A percentile compares a stretch with the other conserved stretches of the same genome.
These are phyloP conservation scores for Citeromyces hawaiiensis DNA, from an alignment of 1,139 yeast genomes.

Conservation along the genomic window DNA sequence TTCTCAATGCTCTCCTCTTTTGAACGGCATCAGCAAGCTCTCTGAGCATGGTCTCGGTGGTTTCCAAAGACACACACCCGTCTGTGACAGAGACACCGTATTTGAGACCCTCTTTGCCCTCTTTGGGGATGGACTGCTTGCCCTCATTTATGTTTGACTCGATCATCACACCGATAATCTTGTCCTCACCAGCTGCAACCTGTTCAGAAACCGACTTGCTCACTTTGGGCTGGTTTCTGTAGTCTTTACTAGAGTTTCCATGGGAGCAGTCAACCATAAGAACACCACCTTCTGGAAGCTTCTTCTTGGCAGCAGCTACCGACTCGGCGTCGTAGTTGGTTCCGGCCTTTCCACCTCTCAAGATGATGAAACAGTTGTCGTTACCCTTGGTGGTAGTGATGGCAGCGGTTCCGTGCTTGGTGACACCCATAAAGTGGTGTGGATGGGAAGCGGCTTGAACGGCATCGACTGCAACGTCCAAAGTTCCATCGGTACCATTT, in stretches of 20 bases:
- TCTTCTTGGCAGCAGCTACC: constrained; percentile 62
- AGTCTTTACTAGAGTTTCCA: constrained; percentile 91
- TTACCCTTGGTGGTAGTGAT: constrained; percentile 94
- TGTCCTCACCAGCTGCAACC: constrained; percentile 64
- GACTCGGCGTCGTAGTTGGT: constrained; percentile 82
- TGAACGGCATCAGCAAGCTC: constrained; percentile 74
- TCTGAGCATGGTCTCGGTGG: constrained; percentile 69
- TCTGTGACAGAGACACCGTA: constrained; percentile 97
- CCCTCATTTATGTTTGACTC: constrained; percentile 92
- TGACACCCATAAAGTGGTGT: constrained; percentile 94
- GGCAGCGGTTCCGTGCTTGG: constrained; percentile 93
- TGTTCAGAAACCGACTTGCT: constrained; percentile 70
- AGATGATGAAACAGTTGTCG: constrained; percentile 74
- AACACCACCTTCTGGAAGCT: constrained; percentile 32
- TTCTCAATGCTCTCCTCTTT: constrained; percentile 43
- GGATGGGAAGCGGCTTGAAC: constrained; percentile 83
- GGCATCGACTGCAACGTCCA: constrained; percentile 91
- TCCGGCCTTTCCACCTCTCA: constrained; percentile 92
- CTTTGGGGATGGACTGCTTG: constrained; percentile 70
- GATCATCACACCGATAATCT: constrained; percentile 88
- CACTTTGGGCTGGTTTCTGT: constrained; percentile 88
- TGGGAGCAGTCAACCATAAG: constrained; percentile 97
- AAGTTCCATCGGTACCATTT: constrained; percentile 94
- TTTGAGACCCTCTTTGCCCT: constrained; percentile 62
- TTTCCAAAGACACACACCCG: constrained; percentile 90